These are phyloP conservation scores for Nakazawaea wickerhamii DNA, from an alignment of 805 yeast genomes.

Conservation along the genomic window DNA sequence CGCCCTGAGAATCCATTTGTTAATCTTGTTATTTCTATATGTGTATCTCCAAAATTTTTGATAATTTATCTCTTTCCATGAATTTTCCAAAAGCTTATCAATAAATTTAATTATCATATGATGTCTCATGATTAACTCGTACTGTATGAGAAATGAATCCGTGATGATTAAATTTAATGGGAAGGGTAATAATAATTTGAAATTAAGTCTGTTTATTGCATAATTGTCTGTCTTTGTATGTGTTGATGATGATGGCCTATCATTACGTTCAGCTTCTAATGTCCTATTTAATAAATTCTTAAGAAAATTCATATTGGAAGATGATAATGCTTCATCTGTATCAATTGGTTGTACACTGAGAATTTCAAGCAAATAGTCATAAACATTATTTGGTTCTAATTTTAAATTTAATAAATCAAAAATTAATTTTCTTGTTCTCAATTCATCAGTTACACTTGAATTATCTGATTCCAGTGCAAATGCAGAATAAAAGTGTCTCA, in stretches of 20 bases:
- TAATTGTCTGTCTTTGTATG: slow-evolving; percentile 33
- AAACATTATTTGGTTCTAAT: slow-evolving; percentile 36
- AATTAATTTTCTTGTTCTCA: slow-evolving; percentile 17
- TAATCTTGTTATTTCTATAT: slow-evolving; percentile 36
- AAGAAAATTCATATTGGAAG: slow-evolving; percentile 38
- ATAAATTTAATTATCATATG: slow-evolving; percentile 58
- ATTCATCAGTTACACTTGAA: background rate
- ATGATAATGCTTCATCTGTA: slow-evolving; percentile 44
- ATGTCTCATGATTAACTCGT: slow-evolving; percentile 75
- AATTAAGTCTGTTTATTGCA: slow-evolving; percentile 45
- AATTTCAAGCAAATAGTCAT: slow-evolving; percentile 41
- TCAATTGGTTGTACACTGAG: slow-evolving; percentile 50
- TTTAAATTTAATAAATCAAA: slow-evolving; percentile 24
- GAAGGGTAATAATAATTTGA: slow-evolving; percentile 69
- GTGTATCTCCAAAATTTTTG: slow-evolving; percentile 62
- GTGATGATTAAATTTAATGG: slow-evolving; percentile 77
- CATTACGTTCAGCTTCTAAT: slow-evolving; percentile 24
- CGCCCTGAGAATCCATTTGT: slow-evolving; percentile 49
- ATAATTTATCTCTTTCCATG: slow-evolving; percentile 67
- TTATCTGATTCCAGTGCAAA: slow-evolving; percentile 16
- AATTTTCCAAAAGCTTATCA: slow-evolving; percentile 50
- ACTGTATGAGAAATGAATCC: slow-evolving; percentile 66
- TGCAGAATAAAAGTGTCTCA: slow-evolving; percentile 23
- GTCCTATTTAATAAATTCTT: slow-evolving; percentile 40
- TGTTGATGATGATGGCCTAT: slow-evolving; percentile 15